Evolutionary conservation across 139 green algal species (phyloP), one percentile per base, ranked within the genome.

Genomic region (Chlorella sp.): DNA sequence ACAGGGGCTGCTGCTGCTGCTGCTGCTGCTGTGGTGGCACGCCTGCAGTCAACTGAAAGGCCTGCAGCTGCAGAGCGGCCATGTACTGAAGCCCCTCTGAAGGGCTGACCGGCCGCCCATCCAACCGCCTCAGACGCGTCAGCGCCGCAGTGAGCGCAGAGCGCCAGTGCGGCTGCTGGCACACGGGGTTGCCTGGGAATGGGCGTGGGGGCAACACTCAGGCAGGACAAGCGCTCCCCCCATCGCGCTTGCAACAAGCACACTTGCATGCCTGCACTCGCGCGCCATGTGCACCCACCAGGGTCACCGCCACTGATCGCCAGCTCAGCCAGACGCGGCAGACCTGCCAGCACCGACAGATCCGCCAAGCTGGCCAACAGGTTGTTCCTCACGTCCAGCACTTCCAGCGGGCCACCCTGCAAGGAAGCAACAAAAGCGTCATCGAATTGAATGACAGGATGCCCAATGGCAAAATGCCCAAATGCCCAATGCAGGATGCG

Each of bases 341-440:
- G 87, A 1, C 83, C 80, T 3, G 82, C 84, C n/a, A 94, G 74
- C n/a, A 84, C 79, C 6, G 84, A 79, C 12, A 93, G 82, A 0
- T 81, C 66, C n/a, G 87, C 75, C 66, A 93, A 76, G 43, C 45
- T 79, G n/a, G 36, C 35, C 7, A 93, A 71, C 15, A 75, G 58
- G 64, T 94, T 94, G 73, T 88, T 72, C 53, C 84, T 72, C 25
- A 94, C n/a, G 61, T 90, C 87, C 21, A 94, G 79, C 21, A 62
- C 48, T 2, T 77, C 42, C 40, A 93, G 67, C 9, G 71, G 61
- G 5, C 74, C 67, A 43, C 83, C 82, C 14, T 84, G 74, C 48
- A 89, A 71, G 8, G 63, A 69, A 5, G 62, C 35, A 17, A 90
- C n/a, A n/a, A n/a, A n/a, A n/a, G n/a, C n/a, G n/a, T n/a, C n/a